phyloP scores from a whole-genome alignment of 306 rosid species.

The Vigna unguiculata region DNA sequence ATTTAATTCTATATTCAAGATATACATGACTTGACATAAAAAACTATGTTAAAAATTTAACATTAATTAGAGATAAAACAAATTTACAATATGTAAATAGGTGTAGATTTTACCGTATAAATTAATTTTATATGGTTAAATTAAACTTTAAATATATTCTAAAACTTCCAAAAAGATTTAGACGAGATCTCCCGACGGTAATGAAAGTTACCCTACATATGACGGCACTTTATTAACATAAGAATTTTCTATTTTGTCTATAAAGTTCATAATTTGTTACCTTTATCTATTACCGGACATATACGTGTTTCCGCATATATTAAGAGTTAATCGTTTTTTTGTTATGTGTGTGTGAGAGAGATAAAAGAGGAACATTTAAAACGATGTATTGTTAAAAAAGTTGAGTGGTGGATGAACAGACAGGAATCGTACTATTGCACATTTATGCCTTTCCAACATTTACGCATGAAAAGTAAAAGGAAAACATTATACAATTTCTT shows the following conservation, averaged over 20 bases:
- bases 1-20: too few species aligned
- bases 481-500: neutral
- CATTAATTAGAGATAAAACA: too few species aligned
- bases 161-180: neutral
- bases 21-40: too few species aligned
- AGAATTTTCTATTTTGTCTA: slow-evolving; percentile 36
- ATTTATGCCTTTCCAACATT: slow-evolving; percentile 5
- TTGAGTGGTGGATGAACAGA: slow-evolving; percentile 8
- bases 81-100: too few species aligned
- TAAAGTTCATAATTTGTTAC: slow-evolving; percentile 12
- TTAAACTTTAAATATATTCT: too few species aligned
- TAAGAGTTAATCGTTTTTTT: slow-evolving; percentile 29
- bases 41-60: too few species aligned
- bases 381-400: slow-evolving; percentile 19
- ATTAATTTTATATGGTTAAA: too few species aligned
- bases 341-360: slow-evolving; percentile 3
- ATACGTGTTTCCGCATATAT: slow-evolving; percentile 47
- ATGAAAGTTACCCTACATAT: slow-evolving; percentile 23
- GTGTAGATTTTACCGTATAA: too few species aligned
- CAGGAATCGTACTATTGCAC: neutral
- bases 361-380: slow-evolving; percentile 23
- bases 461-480: neutral
- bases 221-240: neutral
- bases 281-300: slow-evolving; percentile 28
- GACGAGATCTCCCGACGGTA: neutral